Conservation (phyloP, 805 yeast genomes). For the Scheffersomyces lignosus region DNA sequence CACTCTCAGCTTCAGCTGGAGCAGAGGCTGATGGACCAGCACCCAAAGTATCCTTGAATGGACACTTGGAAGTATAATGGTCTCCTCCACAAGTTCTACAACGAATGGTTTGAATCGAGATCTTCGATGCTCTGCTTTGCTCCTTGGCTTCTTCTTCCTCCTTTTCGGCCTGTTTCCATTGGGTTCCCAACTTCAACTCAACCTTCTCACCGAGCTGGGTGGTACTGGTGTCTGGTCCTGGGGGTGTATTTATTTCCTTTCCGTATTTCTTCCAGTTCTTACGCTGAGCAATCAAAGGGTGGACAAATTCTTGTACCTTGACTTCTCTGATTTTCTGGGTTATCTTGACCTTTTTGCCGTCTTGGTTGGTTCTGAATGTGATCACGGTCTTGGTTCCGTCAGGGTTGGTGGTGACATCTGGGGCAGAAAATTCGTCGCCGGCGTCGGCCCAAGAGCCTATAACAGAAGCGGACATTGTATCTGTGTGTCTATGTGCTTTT, state of each 20-base stretch:
- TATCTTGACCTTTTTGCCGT: slow-evolving; percentile 82
- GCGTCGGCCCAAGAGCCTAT: slow-evolving; percentile 69
- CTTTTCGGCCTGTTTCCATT: slow-evolving; percentile 77
- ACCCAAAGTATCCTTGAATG: slow-evolving; percentile 85
- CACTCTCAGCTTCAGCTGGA: slow-evolving; percentile 37
- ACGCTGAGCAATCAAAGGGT: slow-evolving; percentile 83
- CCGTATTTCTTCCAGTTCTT: slow-evolving; percentile 90
- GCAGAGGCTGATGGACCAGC: slow-evolving; percentile 44
- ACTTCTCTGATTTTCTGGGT: slow-evolving; percentile 83
- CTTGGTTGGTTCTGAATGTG: slow-evolving; percentile 68
- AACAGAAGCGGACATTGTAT: slow-evolving; percentile 32
- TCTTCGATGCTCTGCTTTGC: slow-evolving; percentile 38
- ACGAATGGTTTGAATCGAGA: slow-evolving; percentile 45
- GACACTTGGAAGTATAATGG: slow-evolving; percentile 94
- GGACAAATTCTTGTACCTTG: slow-evolving; percentile 76
- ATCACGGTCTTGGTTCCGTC: slow-evolving; percentile 92
- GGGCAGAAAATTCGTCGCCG: slow-evolving; percentile 69
- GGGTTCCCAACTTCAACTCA: slow-evolving; percentile 67
- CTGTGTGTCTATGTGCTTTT: no score
- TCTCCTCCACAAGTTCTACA: slow-evolving; percentile 95
- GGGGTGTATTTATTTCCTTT: slow-evolving; percentile 63
- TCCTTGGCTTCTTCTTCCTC: slow-evolving; percentile 61
- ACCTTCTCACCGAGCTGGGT: slow-evolving; percentile 88
- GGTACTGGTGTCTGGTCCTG: slow-evolving; percentile 87
- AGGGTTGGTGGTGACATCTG: slow-evolving; percentile 71